Base-by-base conservation (phyloP, 108 stramenopile genomes). In the Skeletonema marinoi region DNA sequence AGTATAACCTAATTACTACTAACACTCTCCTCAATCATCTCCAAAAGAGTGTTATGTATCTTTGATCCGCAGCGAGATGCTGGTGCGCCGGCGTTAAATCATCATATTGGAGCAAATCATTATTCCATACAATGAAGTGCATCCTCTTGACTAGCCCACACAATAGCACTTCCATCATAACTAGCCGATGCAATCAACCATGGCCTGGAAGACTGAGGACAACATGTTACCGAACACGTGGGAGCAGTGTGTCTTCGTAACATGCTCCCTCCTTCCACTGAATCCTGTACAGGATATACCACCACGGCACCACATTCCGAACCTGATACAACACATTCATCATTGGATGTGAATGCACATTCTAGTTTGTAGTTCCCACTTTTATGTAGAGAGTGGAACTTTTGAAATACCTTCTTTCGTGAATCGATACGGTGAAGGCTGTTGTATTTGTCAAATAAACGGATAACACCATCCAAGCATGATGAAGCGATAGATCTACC, bases 391-490 rank as follows among this genome's bases (percentile, higher is more conserved):
- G 80, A 64, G 29, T 74, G 62, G 1, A 74, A 30, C 33, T 74
- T 80, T 65, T 70, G 68, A 50, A 56, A 74, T 12, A 74, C 64
- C 35, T 8, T 69, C 67, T 12, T 67, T 30, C 63, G 74, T 0
- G n/a, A 4, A 50, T 50, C 50, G 17, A 50, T 19, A 80, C 10
- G 86, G 85, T 65, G 89, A 88, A 48, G 71, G 17, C 46, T 68
- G 10, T 42, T 42, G 16, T 32, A 19, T 38, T 61, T 17, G 32
- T 88, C 89, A 66, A 90, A 70, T 30, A 95, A 41, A 13, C 91
- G 91, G 71, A 95, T 92, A 14, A 84, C 79, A 4, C 90, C 90
- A 78, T 95, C 91, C 70, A 92, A 76, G 70, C 94, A 92, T 11
- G 88, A 88, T 21, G 91, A 80, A 30, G 81, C 90, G 16, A 88